A percentile compares a stretch with the other conserved stretches of the same genome.
Conservation (phyloP, 106 monocot species). For the Allium cepa region DNA sequence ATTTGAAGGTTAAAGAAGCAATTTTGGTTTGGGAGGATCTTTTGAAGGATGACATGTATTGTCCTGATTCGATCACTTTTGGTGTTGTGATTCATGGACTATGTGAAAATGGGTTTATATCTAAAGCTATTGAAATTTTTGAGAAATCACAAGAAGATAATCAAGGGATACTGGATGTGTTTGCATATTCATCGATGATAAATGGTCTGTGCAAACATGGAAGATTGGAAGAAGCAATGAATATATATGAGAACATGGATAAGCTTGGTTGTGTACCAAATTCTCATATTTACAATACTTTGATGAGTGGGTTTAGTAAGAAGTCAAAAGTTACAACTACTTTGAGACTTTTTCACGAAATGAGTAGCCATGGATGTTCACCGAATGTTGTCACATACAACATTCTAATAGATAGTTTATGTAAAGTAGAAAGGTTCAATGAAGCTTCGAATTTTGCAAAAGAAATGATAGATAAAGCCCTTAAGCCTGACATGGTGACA, state of each 20-base stretch:
- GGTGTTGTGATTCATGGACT: conserved; percentile 77
- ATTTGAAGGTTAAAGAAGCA: conserved; percentile 43
- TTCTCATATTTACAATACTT: conserved; percentile 52
- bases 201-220: conserved; percentile 57
- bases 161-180: conserved; percentile 35
- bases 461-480: conserved; percentile 78
- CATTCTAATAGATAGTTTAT: conserved; percentile 69
- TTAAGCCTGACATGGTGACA: conserved; percentile 64
- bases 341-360: conserved; percentile 23
- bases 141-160: conserved; percentile 31
- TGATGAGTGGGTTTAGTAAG: conserved; percentile 64
- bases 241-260: conserved; percentile 48
- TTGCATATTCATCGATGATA: conserved; percentile 77
- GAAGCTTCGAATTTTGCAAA: conserved; percentile 64
- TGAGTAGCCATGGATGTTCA: conserved; percentile 27
- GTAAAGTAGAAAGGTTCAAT: conserved; percentile 52
- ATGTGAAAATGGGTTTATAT: conserved; percentile 56
- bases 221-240: conserved; percentile 51
- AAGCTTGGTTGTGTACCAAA: conserved; percentile 45
- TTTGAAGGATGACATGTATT: conserved; percentile 19
- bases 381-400: conserved; percentile 81
- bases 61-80: conserved; percentile 44
- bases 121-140: conserved; percentile 56
- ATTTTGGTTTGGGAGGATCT: conserved; percentile 42
- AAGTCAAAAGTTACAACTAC: conserved; percentile 18